phyloP scores from a whole-genome alignment of 2,329 filamentous ascomycete genomes.

The Xylariaceae sp. region DNA sequence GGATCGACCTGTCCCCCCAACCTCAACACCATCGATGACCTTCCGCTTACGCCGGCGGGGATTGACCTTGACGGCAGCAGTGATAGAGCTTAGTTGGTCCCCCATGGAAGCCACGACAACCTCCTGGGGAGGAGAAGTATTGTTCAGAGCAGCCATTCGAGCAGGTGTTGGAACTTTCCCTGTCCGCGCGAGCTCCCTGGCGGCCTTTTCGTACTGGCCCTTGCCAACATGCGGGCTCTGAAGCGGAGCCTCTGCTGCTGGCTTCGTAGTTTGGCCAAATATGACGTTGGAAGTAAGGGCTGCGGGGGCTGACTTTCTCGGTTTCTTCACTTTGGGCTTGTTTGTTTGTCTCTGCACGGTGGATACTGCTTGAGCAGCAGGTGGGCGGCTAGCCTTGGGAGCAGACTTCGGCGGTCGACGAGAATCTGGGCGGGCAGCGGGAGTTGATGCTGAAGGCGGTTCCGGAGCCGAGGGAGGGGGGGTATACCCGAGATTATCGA shows the following conservation, averaged over 20 bases:
- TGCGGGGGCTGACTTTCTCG: conserved; percentile 34
- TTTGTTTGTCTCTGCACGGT: neutral
- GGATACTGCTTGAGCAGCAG: conserved; percentile 1
- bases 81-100: conserved; percentile 33
- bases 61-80: conserved; percentile 42
- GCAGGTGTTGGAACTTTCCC: conserved; percentile 15
- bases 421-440: conserved; percentile 1
- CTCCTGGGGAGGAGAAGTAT: conserved; percentile 3
- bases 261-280: conserved; percentile 1
- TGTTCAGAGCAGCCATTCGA: conserved; percentile 8
- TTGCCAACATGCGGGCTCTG: conserved; percentile 11
- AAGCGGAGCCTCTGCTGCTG: conserved; percentile 7
- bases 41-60: conserved; percentile 40
- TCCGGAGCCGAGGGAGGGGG: conserved; percentile 29
- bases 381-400: neutral
- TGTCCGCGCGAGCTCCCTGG: conserved; percentile 14
- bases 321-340: conserved; percentile 21
- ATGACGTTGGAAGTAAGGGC: conserved; percentile 11
- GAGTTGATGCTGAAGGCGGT: conserved; percentile 9
- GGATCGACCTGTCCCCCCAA: conserved; percentile 5
- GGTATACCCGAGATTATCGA: conserved; percentile 25
- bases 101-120: neutral
- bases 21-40: conserved; percentile 11
- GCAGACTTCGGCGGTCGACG: conserved; percentile 6
- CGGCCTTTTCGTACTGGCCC: conserved; percentile 17